These are phyloP conservation scores for Podaxis mareebaensis DNA, from an alignment of 768 basidiomycete species.

Conservation along the genomic window DNA sequence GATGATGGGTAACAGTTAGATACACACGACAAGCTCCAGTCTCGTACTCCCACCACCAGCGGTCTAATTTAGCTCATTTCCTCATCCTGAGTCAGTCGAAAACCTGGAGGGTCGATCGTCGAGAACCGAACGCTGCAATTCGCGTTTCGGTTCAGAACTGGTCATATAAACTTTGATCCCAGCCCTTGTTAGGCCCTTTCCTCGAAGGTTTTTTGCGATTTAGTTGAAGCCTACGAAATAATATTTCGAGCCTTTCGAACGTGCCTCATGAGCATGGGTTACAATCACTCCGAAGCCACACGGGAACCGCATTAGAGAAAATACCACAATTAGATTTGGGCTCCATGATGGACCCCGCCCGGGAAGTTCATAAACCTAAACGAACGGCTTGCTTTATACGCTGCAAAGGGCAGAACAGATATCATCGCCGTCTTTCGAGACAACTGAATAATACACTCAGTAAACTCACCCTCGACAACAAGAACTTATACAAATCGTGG, in stretches of 20 bases:
- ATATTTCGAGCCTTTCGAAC: too few relatives aligned
- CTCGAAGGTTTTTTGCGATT: background rate
- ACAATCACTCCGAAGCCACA: background rate
- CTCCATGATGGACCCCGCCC: too few relatives aligned
- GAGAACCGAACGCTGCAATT: background rate
- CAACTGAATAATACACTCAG: too few relatives aligned
- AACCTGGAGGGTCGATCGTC: background rate
- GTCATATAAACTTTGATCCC: background rate
- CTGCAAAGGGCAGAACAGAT: too few relatives aligned
- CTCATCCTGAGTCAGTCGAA: background rate
- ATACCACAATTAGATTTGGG: background rate
- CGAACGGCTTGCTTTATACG: too few relatives aligned
- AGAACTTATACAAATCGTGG: too few relatives aligned
- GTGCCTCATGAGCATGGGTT: background rate
- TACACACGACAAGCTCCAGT: background rate
- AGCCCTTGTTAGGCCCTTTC: background rate
- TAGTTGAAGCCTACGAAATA: too few relatives aligned
- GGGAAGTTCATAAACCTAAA: too few relatives aligned
- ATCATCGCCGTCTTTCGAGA: too few relatives aligned
- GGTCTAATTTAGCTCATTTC: background rate
- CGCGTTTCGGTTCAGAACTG: background rate
- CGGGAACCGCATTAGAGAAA: background rate
- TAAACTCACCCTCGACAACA: too few relatives aligned
- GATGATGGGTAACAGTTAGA: background rate
- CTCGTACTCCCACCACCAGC: background rate